Evolutionary conservation across 2,329 filamentous ascomycete genomes (phyloP), one percentile per base, ranked within the genome.

Genomic region (Diaporthe citrichinensis): DNA sequence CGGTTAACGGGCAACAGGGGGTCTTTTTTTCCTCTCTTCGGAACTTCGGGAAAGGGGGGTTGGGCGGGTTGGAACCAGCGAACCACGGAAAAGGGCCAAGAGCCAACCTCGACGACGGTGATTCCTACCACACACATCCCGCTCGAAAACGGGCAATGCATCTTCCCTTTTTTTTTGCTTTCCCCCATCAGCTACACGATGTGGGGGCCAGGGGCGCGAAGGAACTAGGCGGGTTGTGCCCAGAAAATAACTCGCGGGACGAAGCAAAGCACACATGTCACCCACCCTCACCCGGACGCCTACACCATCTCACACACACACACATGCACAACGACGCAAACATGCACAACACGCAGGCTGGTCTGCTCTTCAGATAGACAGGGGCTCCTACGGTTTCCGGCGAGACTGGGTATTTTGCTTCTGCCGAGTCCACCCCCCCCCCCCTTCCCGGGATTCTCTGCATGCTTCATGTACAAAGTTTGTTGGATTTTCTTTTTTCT

Each of bases 381-480:
- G 46, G 41, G 68, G 39, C 36, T 34, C 36, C 71, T 20, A 55
- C 14, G 65, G 57, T 57, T 36, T 71, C 58, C 28, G 28, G 65
- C 36, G 58, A 61, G 44, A 36, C n/a, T 62, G 46, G 55, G 28
- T 49, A 61, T 53, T 51, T 69, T 74, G 72, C 41, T 36, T 51
- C 36, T 68, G 28, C 57, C 65, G 31, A 31, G 23, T 28, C 46
- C 31, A 34, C 9, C 17, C 46, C 46, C 46, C 14, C 31, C 46
- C 65, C n/a, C 44, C 23, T 68, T 39, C 31, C 65, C 65, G 31
- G 65, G 44, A 39, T 53, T 68, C 71, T 49, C 57, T 67, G 65
- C 55, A 69, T 49, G 67, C 55, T 76, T 76, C 74, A 67, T 61
- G 67, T 74, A 76, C 28, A 76, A 76, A 74, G 36, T 68, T 67